Conservation (phyloP, 768 basidiomycete genomes). For the Amanita molliuscula region DNA sequence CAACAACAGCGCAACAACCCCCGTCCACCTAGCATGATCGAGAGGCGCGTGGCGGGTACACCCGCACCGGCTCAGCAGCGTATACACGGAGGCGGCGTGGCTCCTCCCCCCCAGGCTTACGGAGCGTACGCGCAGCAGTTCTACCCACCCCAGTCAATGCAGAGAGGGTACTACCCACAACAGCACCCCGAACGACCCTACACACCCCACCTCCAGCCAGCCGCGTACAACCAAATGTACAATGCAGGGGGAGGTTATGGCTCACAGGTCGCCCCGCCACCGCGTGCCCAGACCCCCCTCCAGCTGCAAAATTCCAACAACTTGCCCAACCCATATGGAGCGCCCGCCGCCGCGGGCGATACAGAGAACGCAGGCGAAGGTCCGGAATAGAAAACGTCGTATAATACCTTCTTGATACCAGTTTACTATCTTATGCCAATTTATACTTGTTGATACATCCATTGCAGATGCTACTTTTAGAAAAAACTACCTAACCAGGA, state of each 20-base stretch:
- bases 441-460: too few species aligned
- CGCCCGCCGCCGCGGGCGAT: neutral
- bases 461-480: too few species aligned
- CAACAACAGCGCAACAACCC: conserved; percentile 32
- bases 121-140: neutral
- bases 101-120: neutral
- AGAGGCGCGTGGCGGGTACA: conserved; percentile 27
- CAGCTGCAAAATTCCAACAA: neutral
- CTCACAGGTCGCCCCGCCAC: neutral
- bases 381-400: too few species aligned
- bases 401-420: too few species aligned
- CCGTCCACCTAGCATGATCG: conserved; percentile 57
- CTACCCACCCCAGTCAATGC: conserved; percentile 3
- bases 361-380: too few species aligned
- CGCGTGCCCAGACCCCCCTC: neutral
- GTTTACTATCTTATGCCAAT: too few species aligned
- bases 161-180: conserved; percentile 5
- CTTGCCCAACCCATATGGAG: neutral
- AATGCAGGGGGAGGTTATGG: neutral
- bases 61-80: conserved; percentile 10
- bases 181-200: neutral
- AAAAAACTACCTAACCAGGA: too few species aligned
- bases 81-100: conserved; percentile 4
- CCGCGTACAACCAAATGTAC: conserved; percentile 1
- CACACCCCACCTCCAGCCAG: neutral